These are phyloP conservation scores for Claviceps maximensis DNA, from an alignment of 2,329 filamentous ascomycete species.

Conservation along the genomic window DNA sequence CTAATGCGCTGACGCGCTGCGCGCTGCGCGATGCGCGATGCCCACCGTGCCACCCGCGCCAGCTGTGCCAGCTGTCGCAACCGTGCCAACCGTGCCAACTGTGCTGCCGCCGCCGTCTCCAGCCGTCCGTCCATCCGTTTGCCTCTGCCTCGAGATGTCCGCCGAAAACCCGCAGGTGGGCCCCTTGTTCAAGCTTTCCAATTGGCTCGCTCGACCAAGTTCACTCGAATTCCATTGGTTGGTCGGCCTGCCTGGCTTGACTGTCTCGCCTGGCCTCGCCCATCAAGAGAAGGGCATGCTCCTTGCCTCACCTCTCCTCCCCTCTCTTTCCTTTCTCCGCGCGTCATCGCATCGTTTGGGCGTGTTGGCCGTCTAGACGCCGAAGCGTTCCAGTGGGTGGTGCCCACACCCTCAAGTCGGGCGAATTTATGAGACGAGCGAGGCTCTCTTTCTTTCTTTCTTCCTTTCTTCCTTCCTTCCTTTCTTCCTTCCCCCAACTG, in stretches of 20 bases:
- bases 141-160: background rate
- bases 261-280: background rate
- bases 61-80: background rate
- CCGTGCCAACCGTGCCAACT: background rate
- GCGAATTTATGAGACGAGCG: background rate
- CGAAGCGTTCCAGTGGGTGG: background rate
- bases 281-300: background rate
- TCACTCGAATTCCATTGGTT: background rate
- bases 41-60: background rate
- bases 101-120: background rate
- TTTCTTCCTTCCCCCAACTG: background rate
- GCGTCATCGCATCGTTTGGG: background rate
- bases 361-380: background rate
- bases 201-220: background rate
- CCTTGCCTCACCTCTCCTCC: background rate
- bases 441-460: too few relatives aligned
- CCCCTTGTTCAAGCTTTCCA: background rate
- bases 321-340: background rate
- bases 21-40: too few relatives aligned
- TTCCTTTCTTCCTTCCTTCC: background rate
- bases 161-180: background rate
- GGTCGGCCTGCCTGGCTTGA: background rate
- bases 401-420: background rate
- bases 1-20: too few relatives aligned
- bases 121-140: background rate